Percentiles rank a stretch among this genome's conserved stretches.
These are phyloP conservation scores for Starmera caribaea DNA, from an alignment of 805 yeast species.

Conservation along the genomic window DNA sequence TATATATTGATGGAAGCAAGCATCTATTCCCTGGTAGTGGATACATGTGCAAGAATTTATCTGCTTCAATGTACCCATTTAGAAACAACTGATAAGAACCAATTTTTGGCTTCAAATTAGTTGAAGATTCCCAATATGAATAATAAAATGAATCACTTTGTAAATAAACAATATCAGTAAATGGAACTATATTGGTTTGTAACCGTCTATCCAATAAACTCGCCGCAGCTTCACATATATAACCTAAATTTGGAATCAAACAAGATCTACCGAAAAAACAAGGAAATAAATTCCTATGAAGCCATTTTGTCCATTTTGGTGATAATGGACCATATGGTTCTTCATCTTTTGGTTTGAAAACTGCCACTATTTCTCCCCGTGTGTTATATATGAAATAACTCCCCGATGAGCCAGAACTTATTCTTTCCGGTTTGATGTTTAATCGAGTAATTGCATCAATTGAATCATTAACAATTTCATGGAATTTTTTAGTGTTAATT, in stretches of 20 bases:
- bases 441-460: constrained; percentile 33
- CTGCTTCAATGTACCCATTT: constrained; percentile 49
- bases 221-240: constrained; percentile 65
- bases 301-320: constrained; percentile 76
- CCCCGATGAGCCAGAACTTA: constrained; percentile 61
- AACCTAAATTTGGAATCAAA: constrained; percentile 63
- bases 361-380: constrained; percentile 34
- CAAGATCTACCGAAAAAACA: constrained; percentile 71
- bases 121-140: constrained; percentile 33
- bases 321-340: constrained; percentile 73
- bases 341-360: constrained; percentile 73
- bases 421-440: constrained; percentile 39
- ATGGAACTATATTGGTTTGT: constrained; percentile 52
- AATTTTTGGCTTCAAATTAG: constrained; percentile 34
- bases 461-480: constrained; percentile 31
- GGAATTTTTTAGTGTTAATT: constrained; percentile 19
- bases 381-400: constrained; percentile 47
- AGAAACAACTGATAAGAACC: constrained; percentile 65
- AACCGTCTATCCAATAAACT: constrained; percentile 53
- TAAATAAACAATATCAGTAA: constrained; percentile 42
- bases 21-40: constrained; percentile 45
- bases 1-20: constrained; percentile 8
- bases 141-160: constrained; percentile 29
- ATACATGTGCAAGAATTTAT: constrained; percentile 40
- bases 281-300: constrained; percentile 65